Percentiles rank a stretch among this genome's conserved stretches.
Conservation (phyloP, 1,284 basidiomycete genomes). For the Trametes polyzona region DNA sequence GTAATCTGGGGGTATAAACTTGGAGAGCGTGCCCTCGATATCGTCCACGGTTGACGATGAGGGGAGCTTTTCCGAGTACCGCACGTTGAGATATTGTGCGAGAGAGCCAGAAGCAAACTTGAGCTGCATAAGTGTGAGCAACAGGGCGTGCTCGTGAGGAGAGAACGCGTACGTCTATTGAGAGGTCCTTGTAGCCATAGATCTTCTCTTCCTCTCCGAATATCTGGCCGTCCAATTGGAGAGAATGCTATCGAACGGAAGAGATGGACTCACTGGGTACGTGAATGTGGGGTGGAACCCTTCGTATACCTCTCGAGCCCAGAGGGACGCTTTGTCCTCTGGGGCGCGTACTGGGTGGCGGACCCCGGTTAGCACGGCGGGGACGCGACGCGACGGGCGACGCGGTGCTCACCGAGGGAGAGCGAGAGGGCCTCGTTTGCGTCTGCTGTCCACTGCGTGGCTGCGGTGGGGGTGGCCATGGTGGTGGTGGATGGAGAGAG, state of each 20-base stretch:
- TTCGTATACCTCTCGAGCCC: slow-evolving; percentile 61
- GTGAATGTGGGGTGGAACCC: slow-evolving; percentile 85
- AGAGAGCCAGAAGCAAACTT: slow-evolving; percentile 89
- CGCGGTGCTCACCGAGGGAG: slow-evolving; percentile 65
- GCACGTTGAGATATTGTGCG: slow-evolving; percentile 74
- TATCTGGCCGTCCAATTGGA: slow-evolving; percentile 52
- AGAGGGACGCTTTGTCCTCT: slow-evolving; percentile 65
- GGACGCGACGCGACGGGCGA: slow-evolving; percentile 1
- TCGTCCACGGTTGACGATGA: slow-evolving; percentile 86
- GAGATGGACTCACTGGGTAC: slow-evolving; percentile 67
- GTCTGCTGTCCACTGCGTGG: slow-evolving; percentile 61
- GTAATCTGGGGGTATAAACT: slow-evolving; percentile 82
- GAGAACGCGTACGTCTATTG: slow-evolving; percentile 70
- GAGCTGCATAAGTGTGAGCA: slow-evolving; percentile 50
- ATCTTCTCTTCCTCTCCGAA: slow-evolving; percentile 97
- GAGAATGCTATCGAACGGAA: background rate
- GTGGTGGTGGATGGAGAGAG: slow-evolving; percentile 16
- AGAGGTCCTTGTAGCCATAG: slow-evolving; percentile 88
- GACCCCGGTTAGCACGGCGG: slow-evolving; percentile 8
- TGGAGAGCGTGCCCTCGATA: slow-evolving; percentile 76
- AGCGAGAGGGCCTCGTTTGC: slow-evolving; percentile 80
- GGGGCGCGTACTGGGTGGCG: slow-evolving; percentile 56
- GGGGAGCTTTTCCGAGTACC: slow-evolving; percentile 67
- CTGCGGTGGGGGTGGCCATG: slow-evolving; percentile 22
- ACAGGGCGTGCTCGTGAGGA: background rate